phyloP scores from a whole-genome alignment of 2,329 filamentous ascomycete species.

The Knoxdaviesia capensis region DNA sequence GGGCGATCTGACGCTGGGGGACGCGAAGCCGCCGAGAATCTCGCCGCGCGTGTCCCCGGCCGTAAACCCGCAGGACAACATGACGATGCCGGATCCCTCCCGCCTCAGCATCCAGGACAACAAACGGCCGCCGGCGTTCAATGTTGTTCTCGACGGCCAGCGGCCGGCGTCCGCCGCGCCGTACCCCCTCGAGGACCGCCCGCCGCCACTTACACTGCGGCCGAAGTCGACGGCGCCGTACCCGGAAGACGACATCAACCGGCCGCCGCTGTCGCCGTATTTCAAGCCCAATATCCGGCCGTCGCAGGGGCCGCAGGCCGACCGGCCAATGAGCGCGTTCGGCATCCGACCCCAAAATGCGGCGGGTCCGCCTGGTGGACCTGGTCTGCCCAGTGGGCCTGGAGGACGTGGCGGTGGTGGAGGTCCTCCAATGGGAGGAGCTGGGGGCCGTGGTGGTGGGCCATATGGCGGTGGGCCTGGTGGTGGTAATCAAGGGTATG shows the following conservation, averaged over 20 bases:
- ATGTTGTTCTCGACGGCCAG: conserved; percentile 24
- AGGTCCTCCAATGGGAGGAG: conserved; percentile 20
- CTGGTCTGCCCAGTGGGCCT: conserved; percentile 2
- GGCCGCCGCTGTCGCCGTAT: conserved; percentile 16
- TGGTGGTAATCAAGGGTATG: no score
- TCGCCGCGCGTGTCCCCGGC: conserved; percentile 6
- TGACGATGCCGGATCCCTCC: conserved; percentile 18
- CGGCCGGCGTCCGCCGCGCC: conserved; percentile 25
- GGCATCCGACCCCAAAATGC: conserved; percentile 27
- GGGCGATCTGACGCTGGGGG: conserved; percentile 7
- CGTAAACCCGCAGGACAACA: conserved; percentile 5
- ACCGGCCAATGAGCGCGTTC: conserved; percentile 30
- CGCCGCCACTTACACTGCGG: conserved; percentile 25
- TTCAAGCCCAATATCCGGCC: conserved; percentile 27
- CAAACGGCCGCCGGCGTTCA: conserved; percentile 26
- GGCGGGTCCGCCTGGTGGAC: conserved; percentile 4
- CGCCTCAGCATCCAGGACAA: conserved; percentile 9
- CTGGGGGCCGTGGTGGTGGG: conserved; percentile 9
- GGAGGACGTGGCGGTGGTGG: conserved; percentile 2
- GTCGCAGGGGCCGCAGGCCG: conserved; percentile 24
- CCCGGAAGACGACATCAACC: conserved; percentile 27
- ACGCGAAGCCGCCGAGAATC: conserved; percentile 6
- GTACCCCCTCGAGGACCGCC: conserved; percentile 49
- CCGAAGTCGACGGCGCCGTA: conserved; percentile 29
- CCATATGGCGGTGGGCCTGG: no score